Conservation (phyloP, 805 yeast genomes). For the Scheffersomyces ergatensis region DNA sequence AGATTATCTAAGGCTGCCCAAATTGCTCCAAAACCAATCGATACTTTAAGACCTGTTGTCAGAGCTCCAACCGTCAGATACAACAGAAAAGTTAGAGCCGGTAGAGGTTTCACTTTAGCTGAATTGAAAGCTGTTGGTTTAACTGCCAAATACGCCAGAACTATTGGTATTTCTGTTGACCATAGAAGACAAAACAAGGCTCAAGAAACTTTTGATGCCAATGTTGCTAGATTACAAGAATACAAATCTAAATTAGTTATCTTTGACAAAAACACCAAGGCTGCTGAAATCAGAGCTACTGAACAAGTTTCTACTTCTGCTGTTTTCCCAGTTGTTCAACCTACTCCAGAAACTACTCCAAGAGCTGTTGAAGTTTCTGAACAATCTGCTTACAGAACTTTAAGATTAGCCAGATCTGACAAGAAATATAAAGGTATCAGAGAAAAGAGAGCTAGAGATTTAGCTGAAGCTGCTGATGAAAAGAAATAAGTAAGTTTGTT, state of each 20-base stretch:
- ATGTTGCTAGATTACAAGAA: constrained; percentile 95
- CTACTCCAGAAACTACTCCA: constrained; percentile 68
- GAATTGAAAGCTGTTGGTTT: constrained; percentile 98
- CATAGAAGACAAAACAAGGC: constrained; percentile 99
- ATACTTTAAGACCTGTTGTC: constrained; percentile 93
- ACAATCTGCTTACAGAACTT: constrained; percentile 83
- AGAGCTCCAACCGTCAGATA: constrained; percentile 98
- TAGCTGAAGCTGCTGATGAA: constrained; percentile 99
- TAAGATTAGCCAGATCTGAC: constrained; percentile 92
- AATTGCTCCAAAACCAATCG: constrained; percentile 97
- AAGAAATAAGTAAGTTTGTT: constrained; percentile 68
- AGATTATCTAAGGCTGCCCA: constrained; percentile 92
- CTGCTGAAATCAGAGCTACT: constrained; percentile 62
- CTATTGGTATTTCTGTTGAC: constrained; percentile 98
- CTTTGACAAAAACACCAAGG: constrained; percentile 84
- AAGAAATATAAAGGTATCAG: constrained; percentile 94
- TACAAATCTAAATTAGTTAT: constrained; percentile 94
- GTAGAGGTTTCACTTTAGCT: constrained; percentile 98
- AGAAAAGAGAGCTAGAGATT: constrained; percentile 95
- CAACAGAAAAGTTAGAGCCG: constrained; percentile 99
- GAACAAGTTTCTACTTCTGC: constrained; percentile 76
- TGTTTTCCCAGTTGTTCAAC: constrained; percentile 89
- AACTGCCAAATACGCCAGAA: constrained; percentile 89
- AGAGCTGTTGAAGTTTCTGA: constrained; percentile 83
- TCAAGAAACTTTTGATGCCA: constrained; percentile 89